Conservation (phyloP, 2,329 filamentous ascomycete species). For the Dactylella cylindrospora region DNA sequence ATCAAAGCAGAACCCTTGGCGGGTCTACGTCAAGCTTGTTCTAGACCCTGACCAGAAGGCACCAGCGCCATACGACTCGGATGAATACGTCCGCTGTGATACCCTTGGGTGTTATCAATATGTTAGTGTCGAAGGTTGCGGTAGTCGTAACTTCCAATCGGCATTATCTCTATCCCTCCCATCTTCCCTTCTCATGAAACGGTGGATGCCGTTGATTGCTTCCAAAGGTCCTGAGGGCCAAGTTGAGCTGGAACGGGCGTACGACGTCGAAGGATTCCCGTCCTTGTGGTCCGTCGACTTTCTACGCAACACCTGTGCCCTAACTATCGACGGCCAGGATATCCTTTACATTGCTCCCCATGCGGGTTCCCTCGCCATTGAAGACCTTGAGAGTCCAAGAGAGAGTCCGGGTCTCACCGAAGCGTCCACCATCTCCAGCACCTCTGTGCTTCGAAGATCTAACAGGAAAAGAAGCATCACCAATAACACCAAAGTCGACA, state of each 20-base stretch:
- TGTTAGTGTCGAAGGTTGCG: constrained; percentile 16
- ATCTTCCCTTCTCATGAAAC: constrained; percentile 21
- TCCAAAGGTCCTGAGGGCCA: constrained; percentile 11
- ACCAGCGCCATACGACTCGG: constrained; percentile 13
- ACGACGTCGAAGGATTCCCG: constrained; percentile 25
- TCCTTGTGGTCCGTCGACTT: constrained; percentile 33
- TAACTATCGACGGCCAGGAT: constrained; percentile 13
- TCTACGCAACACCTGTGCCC: constrained; percentile 28
- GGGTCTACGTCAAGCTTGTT: constrained; percentile 35
- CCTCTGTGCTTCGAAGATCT: constrained; percentile 25
- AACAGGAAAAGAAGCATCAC: constrained; percentile 40
- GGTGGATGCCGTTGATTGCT: constrained; percentile 33
- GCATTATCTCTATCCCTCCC: constrained; percentile 18
- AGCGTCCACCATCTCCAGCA: constrained; percentile 39
- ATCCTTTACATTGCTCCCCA: constrained; percentile 35
- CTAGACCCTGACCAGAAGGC: constrained; percentile 32
- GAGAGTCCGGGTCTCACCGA: constrained; percentile 39
- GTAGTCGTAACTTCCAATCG: constrained; percentile 14
- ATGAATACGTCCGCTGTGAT: constrained; percentile 28
- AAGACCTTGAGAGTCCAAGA: constrained; percentile 32
- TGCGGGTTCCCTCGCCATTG: constrained; percentile 17
- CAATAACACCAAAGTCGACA: constrained; percentile 26
- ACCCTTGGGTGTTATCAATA: constrained; percentile 35
- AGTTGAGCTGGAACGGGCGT: constrained; percentile 27
- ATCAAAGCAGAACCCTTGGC: constrained; percentile 42